Conservation (phyloP, 192 early-diverging fungal species). For the Glomus cerebriforme region DNA sequence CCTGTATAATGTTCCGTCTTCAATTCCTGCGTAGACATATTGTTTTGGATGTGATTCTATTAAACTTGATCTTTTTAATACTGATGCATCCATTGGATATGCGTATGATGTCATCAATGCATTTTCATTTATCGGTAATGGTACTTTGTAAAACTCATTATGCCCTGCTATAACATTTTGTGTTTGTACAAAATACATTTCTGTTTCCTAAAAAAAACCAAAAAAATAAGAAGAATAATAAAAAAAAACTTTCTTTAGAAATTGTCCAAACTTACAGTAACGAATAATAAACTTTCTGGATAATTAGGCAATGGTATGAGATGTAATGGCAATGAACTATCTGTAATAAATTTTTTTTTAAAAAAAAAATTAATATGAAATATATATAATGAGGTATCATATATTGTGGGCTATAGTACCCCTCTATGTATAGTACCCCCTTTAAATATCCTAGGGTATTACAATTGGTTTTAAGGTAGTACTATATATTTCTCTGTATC, state of each 20-base stretch:
- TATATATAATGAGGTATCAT: neutral
- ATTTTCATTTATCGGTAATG: neutral
- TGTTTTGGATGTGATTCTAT: neutral
- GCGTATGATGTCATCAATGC: conserved; percentile 10
- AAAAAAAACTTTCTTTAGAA: neutral
- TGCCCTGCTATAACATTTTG: neutral
- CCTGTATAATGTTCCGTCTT: neutral
- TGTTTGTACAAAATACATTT: neutral
- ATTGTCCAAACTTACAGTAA: neutral
- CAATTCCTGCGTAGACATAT: conserved; percentile 20
- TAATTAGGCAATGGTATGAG: conserved; percentile 18
- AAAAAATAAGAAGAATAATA: neutral
- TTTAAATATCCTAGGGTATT: too few relatives aligned
- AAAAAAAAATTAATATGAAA: neutral
- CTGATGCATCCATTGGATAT: conserved; percentile 6
- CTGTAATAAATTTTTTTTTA: neutral
- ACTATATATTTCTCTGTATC: too few relatives aligned
- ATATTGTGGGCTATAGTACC: too few relatives aligned
- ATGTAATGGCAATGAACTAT: conserved; percentile 1
- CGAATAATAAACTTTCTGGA: conserved; percentile 12
- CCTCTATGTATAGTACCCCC: too few relatives aligned
- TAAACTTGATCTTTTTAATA: neutral
- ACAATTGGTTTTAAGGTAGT: too few relatives aligned
- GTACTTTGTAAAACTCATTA: neutral
- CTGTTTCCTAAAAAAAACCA: neutral